Conservation (phyloP, 129 eudicot genomes). For the Centrapalus pauciflorus region DNA sequence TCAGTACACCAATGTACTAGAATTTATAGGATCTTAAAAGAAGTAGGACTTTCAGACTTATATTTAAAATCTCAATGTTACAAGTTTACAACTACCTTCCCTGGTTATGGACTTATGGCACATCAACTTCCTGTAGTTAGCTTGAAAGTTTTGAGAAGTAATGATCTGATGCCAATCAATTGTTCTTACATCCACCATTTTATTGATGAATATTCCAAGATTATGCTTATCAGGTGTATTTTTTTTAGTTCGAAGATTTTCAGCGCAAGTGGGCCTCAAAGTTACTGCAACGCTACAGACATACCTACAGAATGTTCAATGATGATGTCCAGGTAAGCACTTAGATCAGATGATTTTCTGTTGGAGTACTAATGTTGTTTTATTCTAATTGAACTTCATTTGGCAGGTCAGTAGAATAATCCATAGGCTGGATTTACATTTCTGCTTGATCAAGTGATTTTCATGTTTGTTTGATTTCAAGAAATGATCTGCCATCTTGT, state of each 20-base stretch:
- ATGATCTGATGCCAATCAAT: neutral
- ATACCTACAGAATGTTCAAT: constrained; percentile 86
- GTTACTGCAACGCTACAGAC: constrained; percentile 76
- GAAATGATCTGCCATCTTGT: neutral
- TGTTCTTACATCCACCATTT: neutral
- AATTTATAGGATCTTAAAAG: neutral
- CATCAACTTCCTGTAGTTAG: neutral
- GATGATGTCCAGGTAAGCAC: constrained; percentile 84
- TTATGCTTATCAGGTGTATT: constrained; percentile 1
- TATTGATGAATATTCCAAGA: constrained; percentile 2
- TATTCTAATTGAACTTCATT: neutral
- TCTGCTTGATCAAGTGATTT: neutral
- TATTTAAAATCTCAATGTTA: too few relatives aligned
- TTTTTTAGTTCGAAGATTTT: constrained; percentile 90
- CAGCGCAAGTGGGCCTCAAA: constrained; percentile 93
- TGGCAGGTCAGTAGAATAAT: too few relatives aligned
- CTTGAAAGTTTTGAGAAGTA: neutral
- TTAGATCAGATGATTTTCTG: neutral
- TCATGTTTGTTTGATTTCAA: neutral
- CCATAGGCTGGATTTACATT: too few relatives aligned
- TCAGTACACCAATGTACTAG: neutral
- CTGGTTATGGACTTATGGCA: neutral
- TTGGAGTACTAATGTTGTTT: neutral
- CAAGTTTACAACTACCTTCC: neutral
- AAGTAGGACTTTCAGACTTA: neutral